phyloP scores from a whole-genome alignment of 2,329 filamentous ascomycete genomes.

The Cadophora gregata region DNA sequence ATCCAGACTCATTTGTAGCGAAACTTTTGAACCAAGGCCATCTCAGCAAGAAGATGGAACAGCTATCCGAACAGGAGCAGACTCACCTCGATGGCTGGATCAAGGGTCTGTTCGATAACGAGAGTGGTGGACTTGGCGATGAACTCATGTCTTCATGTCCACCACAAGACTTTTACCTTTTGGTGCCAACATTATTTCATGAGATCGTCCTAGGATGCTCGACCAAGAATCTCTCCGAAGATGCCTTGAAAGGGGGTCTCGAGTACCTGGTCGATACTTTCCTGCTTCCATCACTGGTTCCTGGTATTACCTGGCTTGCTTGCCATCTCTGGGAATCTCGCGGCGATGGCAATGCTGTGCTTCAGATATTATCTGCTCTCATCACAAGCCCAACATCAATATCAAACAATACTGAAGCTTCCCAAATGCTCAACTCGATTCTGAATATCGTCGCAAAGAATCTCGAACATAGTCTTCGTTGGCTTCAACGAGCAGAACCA shows the following conservation, averaged over 20 bases:
- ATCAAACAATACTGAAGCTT: conserved; percentile 66
- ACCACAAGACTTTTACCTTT: conserved; percentile 81
- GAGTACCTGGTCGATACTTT: conserved; percentile 85
- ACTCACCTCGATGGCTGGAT: conserved; percentile 77
- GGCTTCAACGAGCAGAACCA: conserved; percentile 70
- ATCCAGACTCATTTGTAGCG: conserved; percentile 69
- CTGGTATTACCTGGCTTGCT: conserved; percentile 73
- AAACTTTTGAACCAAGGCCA: conserved; percentile 68
- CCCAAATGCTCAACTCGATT: conserved; percentile 72
- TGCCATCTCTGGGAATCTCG: conserved; percentile 72
- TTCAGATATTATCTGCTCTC: conserved; percentile 75
- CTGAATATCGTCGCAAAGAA: conserved; percentile 74
- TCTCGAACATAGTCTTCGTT: conserved; percentile 69
- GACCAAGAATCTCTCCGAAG: conserved; percentile 68
- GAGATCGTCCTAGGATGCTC: conserved; percentile 75
- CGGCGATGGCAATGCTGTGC: conserved; percentile 69
- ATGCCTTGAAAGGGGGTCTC: conserved; percentile 74
- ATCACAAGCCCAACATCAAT: conserved; percentile 69
- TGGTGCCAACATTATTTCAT: conserved; percentile 78
- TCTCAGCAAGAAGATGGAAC: conserved; percentile 60
- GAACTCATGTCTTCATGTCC: conserved; percentile 83
- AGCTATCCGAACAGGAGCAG: conserved; percentile 67
- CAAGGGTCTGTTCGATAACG: conserved; percentile 75
- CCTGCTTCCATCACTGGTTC: conserved; percentile 77
- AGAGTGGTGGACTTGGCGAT: conserved; percentile 75